Evolutionary conservation across 805 yeast species (phyloP), one percentile per base, ranked within the genome.

Genomic region (Starmerella floris): DNA sequence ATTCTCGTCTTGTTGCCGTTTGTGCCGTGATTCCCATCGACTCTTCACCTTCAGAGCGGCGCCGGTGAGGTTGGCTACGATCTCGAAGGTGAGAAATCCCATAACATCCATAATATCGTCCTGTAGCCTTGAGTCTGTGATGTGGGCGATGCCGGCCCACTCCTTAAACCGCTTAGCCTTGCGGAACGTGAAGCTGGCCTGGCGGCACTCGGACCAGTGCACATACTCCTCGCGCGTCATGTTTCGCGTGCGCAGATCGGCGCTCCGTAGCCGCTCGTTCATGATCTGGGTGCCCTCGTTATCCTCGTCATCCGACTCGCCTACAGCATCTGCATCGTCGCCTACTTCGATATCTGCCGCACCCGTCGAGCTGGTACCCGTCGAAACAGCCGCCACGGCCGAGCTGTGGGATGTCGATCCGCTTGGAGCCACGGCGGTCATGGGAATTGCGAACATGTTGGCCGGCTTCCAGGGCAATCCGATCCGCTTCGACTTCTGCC

Each of bases 121-220:
- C 57, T 82, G 83, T 2, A 97, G 95, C 54, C 88, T 74, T 19
- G 88, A 75, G 48, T 91, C 98, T 4, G 94, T 79, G 32, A 91
- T 64, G 41, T 76, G 79, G 0, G 83, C 63, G 35, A 88, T 74
- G 11, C 91, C 94, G 16, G 94, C 88, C 98, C 98, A 91, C 55
- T 91, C 98, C 56, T 88, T 73, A 59, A 91, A 91, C 56, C 96
- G 67, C 59, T 85, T 85, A n/a, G 82, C 81, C 59, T 91, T 91
- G 52, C 96, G 72, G 56, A 85, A 91, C 1, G 98, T 91, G 60
- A 91, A 91, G 45, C 93, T 79, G 1, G 97, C 97, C 61, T 91
- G 98, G 48, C 98, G 74, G 62, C 98, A 91, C 57, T 91, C 98
- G 11, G 95, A 83, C 96, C 97, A 91, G 59, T 91, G 98, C 16